phyloP scores from a whole-genome alignment of 805 yeast genomes.

The Nakazawaea holstii region DNA sequence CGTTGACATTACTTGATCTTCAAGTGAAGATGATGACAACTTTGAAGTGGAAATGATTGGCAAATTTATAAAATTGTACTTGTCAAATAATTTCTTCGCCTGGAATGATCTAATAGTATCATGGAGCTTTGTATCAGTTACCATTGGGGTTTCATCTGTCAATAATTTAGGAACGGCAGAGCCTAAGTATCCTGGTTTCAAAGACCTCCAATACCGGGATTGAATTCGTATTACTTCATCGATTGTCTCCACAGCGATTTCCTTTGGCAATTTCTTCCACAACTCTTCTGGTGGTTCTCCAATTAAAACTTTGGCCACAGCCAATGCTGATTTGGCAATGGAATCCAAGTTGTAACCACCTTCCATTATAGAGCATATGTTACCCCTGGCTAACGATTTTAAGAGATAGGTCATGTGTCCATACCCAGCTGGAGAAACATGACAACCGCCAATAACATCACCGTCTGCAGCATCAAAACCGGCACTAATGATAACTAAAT shows the following conservation, averaged over 20 bases:
- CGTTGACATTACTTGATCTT: slow-evolving; percentile 65
- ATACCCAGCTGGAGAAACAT: slow-evolving; percentile 91
- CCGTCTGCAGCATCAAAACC: slow-evolving; percentile 99
- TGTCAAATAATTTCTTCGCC: slow-evolving; percentile 46
- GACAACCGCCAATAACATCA: slow-evolving; percentile 94
- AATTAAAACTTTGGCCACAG: slow-evolving; percentile 82
- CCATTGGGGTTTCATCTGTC: slow-evolving; percentile 14
- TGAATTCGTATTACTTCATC: slow-evolving; percentile 78
- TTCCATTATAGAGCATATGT: slow-evolving; percentile 83
- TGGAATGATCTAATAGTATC: slow-evolving; percentile 77
- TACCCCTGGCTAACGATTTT: slow-evolving; percentile 84
- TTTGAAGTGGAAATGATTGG: slow-evolving; percentile 49
- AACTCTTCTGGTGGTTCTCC: slow-evolving; percentile 94
- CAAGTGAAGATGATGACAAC: slow-evolving; percentile 44
- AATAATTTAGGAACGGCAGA: slow-evolving; percentile 23
- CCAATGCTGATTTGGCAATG: slow-evolving; percentile 83
- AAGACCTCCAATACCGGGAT: slow-evolving; percentile 81
- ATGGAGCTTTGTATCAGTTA: slow-evolving; percentile 37
- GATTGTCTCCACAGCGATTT: slow-evolving; percentile 73
- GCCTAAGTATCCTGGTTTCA: slow-evolving; percentile 59
- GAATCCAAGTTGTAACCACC: slow-evolving; percentile 96
- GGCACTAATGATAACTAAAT: slow-evolving; percentile 84
- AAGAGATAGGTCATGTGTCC: slow-evolving; percentile 94
- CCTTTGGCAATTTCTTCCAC: slow-evolving; percentile 57
- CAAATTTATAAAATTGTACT: slow-evolving; percentile 55